These are phyloP conservation scores for Moringa oleifera DNA, from an alignment of 345 rosid species.

Conservation along the genomic window DNA sequence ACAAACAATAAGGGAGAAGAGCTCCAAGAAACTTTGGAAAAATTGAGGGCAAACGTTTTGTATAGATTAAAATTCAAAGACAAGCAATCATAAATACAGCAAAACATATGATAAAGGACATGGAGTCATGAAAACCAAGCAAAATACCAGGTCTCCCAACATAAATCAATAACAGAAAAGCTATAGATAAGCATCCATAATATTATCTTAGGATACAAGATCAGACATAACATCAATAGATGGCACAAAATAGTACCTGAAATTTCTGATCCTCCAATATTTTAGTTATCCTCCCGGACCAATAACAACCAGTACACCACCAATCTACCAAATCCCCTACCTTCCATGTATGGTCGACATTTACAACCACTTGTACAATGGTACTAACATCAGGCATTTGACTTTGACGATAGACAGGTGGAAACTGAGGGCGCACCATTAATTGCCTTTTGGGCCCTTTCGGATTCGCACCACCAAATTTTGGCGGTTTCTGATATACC, in stretches of 20 bases:
- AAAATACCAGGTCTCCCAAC: neutral
- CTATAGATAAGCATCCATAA: no score
- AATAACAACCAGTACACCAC: slow-evolving; percentile 50
- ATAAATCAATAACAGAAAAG: neutral
- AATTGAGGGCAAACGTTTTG: no score
- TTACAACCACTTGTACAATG: slow-evolving; percentile 34
- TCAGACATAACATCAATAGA: no score
- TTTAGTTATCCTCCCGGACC: slow-evolving; percentile 49
- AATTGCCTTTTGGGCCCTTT: slow-evolving; percentile 20
- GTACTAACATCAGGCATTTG: slow-evolving; percentile 23
- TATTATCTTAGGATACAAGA: no score
- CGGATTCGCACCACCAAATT: neutral
- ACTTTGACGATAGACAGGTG: slow-evolving; percentile 34
- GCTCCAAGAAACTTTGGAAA: no score
- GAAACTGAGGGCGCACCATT: slow-evolving; percentile 63
- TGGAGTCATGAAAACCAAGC: neutral
- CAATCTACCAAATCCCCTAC: slow-evolving; percentile 74
- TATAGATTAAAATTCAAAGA: no score
- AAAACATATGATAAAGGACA: neutral
- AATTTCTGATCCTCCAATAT: slow-evolving; percentile 28
- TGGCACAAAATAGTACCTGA: slow-evolving; percentile 30
- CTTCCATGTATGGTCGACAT: slow-evolving; percentile 40
- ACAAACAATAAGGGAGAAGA: no score
- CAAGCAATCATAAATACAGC: no score
- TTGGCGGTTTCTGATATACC: slow-evolving; percentile 26